phyloP scores from a whole-genome alignment of 805 yeast genomes.

The Scheffersomyces spartinae region DNA sequence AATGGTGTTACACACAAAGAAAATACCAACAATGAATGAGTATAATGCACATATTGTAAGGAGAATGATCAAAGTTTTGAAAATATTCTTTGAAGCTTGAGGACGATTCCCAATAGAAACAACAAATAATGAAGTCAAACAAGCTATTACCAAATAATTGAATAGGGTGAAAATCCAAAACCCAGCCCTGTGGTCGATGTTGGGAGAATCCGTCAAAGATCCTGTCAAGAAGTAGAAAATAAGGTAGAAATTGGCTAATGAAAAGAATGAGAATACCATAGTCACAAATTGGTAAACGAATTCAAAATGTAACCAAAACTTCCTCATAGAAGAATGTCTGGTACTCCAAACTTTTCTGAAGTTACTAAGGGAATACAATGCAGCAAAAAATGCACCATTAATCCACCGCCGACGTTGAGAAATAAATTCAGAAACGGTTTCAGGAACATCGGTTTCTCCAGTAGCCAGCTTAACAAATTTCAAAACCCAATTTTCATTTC shows the following conservation, averaged over 20 bases:
- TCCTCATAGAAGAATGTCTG: constrained; percentile 72
- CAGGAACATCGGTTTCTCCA: constrained; percentile 97
- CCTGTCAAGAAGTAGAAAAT: constrained; percentile 92
- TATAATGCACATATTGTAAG: constrained; percentile 72
- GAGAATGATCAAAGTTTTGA: constrained; percentile 58
- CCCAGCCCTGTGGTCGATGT: constrained; percentile 60
- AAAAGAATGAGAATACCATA: constrained; percentile 80
- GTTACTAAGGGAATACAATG: constrained; percentile 76
- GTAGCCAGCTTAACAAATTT: constrained; percentile 87
- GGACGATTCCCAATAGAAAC: constrained; percentile 97
- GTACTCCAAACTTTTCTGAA: constrained; percentile 84
- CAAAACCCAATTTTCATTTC: constrained; percentile 73
- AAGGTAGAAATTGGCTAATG: constrained; percentile 82
- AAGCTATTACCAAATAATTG: constrained; percentile 76
- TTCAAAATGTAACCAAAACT: constrained; percentile 73
- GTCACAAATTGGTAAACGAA: constrained; percentile 79
- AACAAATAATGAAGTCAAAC: constrained; percentile 77
- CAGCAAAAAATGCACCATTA: constrained; percentile 96
- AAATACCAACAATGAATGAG: constrained; percentile 72
- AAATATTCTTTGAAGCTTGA: constrained; percentile 81
- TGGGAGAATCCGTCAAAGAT: constrained; percentile 39
- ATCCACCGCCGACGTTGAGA: constrained; percentile 97
- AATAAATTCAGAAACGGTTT: constrained; percentile 84
- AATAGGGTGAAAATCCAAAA: constrained; percentile 72
- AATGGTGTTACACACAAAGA: constrained; percentile 54